Percentiles rank a stretch among this genome's conserved stretches.
phyloP scores from a whole-genome alignment of 768 basidiomycete genomes.

The Macrolepiota dolichaula region DNA sequence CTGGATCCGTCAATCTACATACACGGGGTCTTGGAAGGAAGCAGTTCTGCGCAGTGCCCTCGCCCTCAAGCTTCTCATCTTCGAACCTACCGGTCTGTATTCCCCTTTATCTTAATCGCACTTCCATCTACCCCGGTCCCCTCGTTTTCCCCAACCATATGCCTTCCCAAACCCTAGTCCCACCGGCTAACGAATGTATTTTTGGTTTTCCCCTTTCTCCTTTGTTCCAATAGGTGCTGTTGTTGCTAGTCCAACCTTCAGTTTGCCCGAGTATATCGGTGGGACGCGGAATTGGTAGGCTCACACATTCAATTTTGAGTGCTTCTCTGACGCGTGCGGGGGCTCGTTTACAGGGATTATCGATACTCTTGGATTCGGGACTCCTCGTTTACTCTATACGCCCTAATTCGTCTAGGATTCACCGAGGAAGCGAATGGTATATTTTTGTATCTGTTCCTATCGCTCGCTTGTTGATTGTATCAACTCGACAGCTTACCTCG shows the following conservation, averaged over 20 bases:
- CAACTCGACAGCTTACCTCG: slow-evolving; percentile 66
- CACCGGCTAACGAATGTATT: neutral
- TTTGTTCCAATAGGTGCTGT: slow-evolving; percentile 59
- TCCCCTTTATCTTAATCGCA: neutral
- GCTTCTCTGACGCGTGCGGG: neutral
- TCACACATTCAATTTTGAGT: neutral
- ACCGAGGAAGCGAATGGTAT: slow-evolving; percentile 89
- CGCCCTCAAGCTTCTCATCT: slow-evolving; percentile 91
- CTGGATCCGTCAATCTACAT: slow-evolving; percentile 91
- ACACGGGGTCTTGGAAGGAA: slow-evolving; percentile 94
- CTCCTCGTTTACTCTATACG: slow-evolving; percentile 93
- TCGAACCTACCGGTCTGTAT: slow-evolving; percentile 74
- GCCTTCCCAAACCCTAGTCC: neutral
- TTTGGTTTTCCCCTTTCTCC: neutral
- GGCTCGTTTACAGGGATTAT: slow-evolving; percentile 50
- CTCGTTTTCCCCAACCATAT: neutral
- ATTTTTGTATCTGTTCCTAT: slow-evolving; percentile 13
- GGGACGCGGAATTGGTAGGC: slow-evolving; percentile 83
- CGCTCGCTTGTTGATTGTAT: slow-evolving; percentile 2
- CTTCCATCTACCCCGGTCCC: neutral
- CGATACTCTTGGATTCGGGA: slow-evolving; percentile 92
- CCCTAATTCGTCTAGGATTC: slow-evolving; percentile 89
- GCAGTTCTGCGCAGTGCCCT: slow-evolving; percentile 89
- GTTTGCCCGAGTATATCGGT: slow-evolving; percentile 88
- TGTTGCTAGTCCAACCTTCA: slow-evolving; percentile 94